Base-by-base conservation (phyloP, 331 rosid genomes). In the Malus hybrid region DNA sequence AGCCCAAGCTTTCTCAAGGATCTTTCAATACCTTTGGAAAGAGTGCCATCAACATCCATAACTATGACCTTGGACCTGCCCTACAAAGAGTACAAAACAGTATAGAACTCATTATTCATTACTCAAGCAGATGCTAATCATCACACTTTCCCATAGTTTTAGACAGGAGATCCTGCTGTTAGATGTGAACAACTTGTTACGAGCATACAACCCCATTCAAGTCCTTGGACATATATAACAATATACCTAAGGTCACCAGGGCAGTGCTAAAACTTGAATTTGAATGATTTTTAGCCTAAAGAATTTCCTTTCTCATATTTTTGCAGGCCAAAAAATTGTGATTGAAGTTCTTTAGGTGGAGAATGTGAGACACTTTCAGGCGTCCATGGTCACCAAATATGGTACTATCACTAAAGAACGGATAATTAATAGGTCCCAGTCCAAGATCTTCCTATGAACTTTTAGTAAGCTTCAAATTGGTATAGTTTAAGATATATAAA, bases 11-110 rank as follows among this genome's bases (percentile, higher is more conserved):
- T 91, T 83, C 80, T 90, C 88, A 93, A 90, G 77, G 96, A 90
- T 77, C 98, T 88, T 72, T 93, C 98, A 46, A 93, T 83, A 82
- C 91, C 88, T 84, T 91, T 93, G 59, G 96, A 86, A 72, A 88
- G 82, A 82, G 86, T 67, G 55, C 98, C 96, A 81, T 93, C 89
- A 78, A 87, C 90, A 87, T 93, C 98, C 86, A 93, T 79, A 84
- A 93, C 73, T 67, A 93, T 87, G 76, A 93, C 96, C 95, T 82
- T 81, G 85, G 96, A 91, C 83, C 92, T 93, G 93, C 86, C 95
- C 98, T 93, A 93, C 88, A 91, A 78, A 80, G 71, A 81, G 89
- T 67, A 82, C 76, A 89, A 84, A 84, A 83, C 72, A 86, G 67
- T 65, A 83, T 78, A 78, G 82, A 82, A 79, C 82, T 81, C 72